A percentile compares a stretch with the other conserved stretches of the same genome.
These are phyloP conservation scores for Penicillium angulare DNA, from an alignment of 495 filamentous ascomycete genomes.

Conservation along the genomic window DNA sequence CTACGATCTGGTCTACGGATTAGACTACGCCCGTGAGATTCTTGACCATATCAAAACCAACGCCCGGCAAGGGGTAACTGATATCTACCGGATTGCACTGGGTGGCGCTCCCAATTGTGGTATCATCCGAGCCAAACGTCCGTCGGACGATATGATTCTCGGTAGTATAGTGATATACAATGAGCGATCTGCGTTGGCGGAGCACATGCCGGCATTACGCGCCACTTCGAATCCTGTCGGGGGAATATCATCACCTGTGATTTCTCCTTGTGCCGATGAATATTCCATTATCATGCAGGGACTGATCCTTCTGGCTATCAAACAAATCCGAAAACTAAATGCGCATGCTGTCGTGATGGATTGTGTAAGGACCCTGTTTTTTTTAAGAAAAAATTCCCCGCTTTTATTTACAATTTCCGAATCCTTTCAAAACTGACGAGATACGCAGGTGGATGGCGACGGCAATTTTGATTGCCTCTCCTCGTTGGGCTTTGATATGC, in stretches of 20 bases:
- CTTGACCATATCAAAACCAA: conserved; percentile 73
- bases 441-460: conserved; percentile 62
- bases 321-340: conserved; percentile 76
- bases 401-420: too few relatives aligned
- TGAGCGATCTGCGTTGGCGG: conserved; percentile 61
- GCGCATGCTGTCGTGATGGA: conserved; percentile 69
- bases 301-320: conserved; percentile 74
- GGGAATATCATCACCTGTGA: conserved; percentile 79
- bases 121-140: conserved; percentile 76
- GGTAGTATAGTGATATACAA: conserved; percentile 85
- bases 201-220: conserved; percentile 65
- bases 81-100: conserved; percentile 77
- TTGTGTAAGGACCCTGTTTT: conserved; percentile 56
- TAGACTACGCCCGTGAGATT: conserved; percentile 70
- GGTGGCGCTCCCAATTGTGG: conserved; percentile 70
- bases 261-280: conserved; percentile 66
- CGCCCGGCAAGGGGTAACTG: conserved; percentile 76
- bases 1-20: conserved; percentile 75
- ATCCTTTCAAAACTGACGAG: too few relatives aligned
- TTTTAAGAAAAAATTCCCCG: too few relatives aligned
- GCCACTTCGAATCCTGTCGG: conserved; percentile 51
- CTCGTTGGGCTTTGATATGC: conserved; percentile 72
- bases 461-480: conserved; percentile 68
- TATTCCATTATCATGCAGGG: conserved; percentile 75
- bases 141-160: conserved; percentile 63